phyloP scores from a whole-genome alignment of 2,329 filamentous ascomycete species.

The Cytospora mali region DNA sequence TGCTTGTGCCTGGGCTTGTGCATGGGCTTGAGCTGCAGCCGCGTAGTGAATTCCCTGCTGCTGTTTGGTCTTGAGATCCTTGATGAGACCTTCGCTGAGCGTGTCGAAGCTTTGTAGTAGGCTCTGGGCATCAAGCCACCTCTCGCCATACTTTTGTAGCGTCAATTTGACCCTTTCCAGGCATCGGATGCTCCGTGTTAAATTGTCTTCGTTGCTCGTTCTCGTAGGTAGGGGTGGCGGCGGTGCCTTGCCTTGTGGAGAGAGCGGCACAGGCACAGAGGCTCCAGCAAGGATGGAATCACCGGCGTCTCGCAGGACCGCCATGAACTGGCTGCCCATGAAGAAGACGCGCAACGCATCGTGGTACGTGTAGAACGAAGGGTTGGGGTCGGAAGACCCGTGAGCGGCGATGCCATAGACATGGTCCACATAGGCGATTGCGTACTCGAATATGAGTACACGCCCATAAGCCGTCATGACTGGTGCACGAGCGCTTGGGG shows the following conservation, averaged over 20 bases:
- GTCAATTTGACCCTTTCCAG: constrained; percentile 57
- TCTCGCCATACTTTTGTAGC: constrained; percentile 58
- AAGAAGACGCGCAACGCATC: constrained; percentile 85
- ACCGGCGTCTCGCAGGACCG: constrained; percentile 60
- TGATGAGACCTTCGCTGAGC: constrained; percentile 49
- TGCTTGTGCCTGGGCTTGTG: constrained; percentile 24
- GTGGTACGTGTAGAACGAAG: constrained; percentile 79
- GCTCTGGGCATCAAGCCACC: constrained; percentile 60
- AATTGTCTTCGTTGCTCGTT: constrained; percentile 49
- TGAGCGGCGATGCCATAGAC: constrained; percentile 67
- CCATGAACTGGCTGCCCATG: constrained; percentile 65
- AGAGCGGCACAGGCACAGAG: constrained; percentile 47
- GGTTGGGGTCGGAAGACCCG: constrained; percentile 57
- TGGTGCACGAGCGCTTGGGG: constrained; percentile 74
- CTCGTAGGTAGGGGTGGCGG: constrained; percentile 57
- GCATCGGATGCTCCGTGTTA: constrained; percentile 58
- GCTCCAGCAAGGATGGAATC: constrained; percentile 58
- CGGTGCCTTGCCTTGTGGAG: constrained; percentile 49
- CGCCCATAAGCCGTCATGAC: constrained; percentile 76
- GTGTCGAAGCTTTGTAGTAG: constrained; percentile 57
- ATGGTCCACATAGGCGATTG: constrained; percentile 77
- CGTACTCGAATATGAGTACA: constrained; percentile 82
- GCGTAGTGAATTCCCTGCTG: constrained; percentile 38
- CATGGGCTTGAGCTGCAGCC: constrained; percentile 38
- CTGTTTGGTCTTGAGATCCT: constrained; percentile 45